phyloP scores from a whole-genome alignment of 768 basidiomycete species.

The Tephrocybe sp. region DNA sequence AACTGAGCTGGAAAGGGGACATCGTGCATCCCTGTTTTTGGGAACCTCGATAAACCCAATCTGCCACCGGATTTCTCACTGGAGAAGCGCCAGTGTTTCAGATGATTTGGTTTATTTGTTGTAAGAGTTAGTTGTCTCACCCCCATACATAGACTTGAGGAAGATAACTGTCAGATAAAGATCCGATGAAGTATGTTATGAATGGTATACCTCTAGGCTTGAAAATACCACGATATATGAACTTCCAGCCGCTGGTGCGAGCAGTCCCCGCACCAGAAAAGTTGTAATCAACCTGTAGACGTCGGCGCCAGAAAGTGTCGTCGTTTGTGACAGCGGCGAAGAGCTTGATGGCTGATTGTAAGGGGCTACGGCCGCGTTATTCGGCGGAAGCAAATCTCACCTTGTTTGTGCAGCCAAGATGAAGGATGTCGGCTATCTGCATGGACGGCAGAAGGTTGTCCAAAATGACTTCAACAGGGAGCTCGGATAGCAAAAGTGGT shows the following conservation, averaged over 20 bases:
- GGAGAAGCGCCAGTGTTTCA: slow-evolving; percentile 3
- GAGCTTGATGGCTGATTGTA: slow-evolving; percentile 33
- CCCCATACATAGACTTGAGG: slow-evolving; percentile 50
- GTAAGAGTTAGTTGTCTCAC: slow-evolving; percentile 32
- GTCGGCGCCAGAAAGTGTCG: slow-evolving; percentile 78
- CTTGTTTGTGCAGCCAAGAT: slow-evolving; percentile 60
- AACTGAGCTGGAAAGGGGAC: slow-evolving; percentile 69
- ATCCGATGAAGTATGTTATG: neutral
- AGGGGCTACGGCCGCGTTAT: neutral
- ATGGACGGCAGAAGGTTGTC: slow-evolving; percentile 68
- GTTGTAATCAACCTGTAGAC: slow-evolving; percentile 69
- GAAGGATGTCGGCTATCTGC: slow-evolving; percentile 50
- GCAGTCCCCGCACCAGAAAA: slow-evolving; percentile 73
- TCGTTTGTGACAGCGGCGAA: slow-evolving; percentile 63
- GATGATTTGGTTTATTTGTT: too few species aligned
- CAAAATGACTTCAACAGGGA: slow-evolving; percentile 77
- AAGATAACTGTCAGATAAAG: slow-evolving; percentile 3
- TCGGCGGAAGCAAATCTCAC: slow-evolving; percentile 23
- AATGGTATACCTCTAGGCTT: slow-evolving; percentile 64
- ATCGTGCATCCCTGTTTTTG: slow-evolving; percentile 27
- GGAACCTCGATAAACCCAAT: slow-evolving; percentile 49
- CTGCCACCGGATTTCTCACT: slow-evolving; percentile 66
- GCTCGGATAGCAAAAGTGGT: slow-evolving; percentile 33
- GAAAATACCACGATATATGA: slow-evolving; percentile 70
- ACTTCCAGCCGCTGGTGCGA: slow-evolving; percentile 73